Base-by-base conservation (phyloP, 1,284 basidiomycete species). In the Trichosporon coremiiforme region DNA sequence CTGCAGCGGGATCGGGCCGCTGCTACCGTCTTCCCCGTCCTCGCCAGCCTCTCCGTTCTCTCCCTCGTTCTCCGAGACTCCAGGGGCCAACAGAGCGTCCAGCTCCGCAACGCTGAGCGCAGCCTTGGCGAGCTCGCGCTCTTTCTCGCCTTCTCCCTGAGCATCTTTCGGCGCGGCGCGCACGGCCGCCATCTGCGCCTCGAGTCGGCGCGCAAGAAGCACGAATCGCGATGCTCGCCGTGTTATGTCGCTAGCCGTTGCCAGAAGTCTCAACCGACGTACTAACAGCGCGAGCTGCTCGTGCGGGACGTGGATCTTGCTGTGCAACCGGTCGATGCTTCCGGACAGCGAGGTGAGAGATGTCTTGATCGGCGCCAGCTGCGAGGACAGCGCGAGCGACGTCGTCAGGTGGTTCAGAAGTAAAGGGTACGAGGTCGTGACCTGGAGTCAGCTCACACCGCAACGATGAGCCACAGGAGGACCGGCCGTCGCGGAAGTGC, bases 71-170 rank as follows among this genome's bases (percentile, higher is more conserved):
- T 53, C 67, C 0, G 47, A 38, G 0, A 65, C 31, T 17, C 47
- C 47, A 7, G 65, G 15, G 0, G 64, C 65, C 17, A 74, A 50
- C 22, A 74, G 60, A 9, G 66, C 36, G 29, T 74, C 88, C 50
- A 97, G 86, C 81, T 98, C 94, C 1, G 94, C 92, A 4, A 96
- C 89, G 53, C 89, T 94, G 74, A 97, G 84, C 9, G 94, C 94
- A 1, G 95, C 94, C 81, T 95, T 95, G 2, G 93, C 90, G 75
- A 96, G 89, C 12, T 89, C 88, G 5, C 93, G 86, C 77, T 95
- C 93, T 72, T 89, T 91, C 73, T 94, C 93, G 36, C 91, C 90
- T 67, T 66, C 66, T 12, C 68, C 72, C 50, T 67, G 75, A 77
- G 33, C 67, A 68, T n/a, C 66, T 69, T 22, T 78, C 73, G 8